Evolutionary conservation across 805 yeast species (phyloP), one percentile per base, ranked within the genome.

Genomic region (Lipomyces sp.): DNA sequence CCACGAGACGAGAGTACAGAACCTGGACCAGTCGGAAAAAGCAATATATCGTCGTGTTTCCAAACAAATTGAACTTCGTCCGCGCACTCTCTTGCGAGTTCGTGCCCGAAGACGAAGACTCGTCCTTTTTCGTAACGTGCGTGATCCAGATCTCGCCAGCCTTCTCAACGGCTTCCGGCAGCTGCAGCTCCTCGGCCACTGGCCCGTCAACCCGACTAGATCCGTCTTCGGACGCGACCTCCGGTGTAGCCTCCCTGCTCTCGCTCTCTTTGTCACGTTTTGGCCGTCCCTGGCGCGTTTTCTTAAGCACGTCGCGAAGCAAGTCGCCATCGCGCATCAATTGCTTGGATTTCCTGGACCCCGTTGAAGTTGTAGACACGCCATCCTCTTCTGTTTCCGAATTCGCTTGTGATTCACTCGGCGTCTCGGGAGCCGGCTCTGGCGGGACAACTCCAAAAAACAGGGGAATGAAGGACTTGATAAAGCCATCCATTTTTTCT

Each of bases 11-110:
- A 62, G 81, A 85, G 66, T 87, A 91, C 21, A 93, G 69, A 2
- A 87, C 85, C 57, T 86, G 81, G 65, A 90, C 73, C 60, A 85
- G 84, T 60, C 98, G 86, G 78, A 89, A 80, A 62, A 93, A 89
- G 31, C 89, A 86, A 64, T 93, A 93, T 34, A 90, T 79, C 50
- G 90, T 82, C 3, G 96, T 83, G 68, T 91, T 90, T 55, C 86
- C 87, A 73, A 91, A 93, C 61, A 90, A 68, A 66, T 89, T 90
- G 73, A 72, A 88, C 42, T 74, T 78, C 28, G 72, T 34, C 14
- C 59, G 43, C 16, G 39, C 36, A 16, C 42, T 34, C 21, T 46
- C 59, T 19, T 60, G 53, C 8, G 56, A 54, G 19, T 63, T 68
- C 37, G 51, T 55, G 13, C 61, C 63, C 28, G 58, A 60, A 24